Evolutionary conservation across 257 asterid species (phyloP).

Genomic region (Solanum corneliomulleri): DNA sequence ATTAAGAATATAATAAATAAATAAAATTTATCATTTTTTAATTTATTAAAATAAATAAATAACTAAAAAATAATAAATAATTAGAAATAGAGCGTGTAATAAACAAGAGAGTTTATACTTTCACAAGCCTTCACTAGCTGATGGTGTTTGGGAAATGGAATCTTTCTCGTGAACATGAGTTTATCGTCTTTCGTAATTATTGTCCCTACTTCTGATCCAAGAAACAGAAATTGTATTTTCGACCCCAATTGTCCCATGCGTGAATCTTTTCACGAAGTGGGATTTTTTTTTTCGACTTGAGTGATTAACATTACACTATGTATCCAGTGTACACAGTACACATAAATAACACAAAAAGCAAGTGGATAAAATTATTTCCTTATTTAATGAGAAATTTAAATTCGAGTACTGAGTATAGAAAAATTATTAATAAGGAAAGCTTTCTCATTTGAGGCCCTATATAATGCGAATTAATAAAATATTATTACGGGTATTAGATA

Average conservation of each 20-base stretch:
- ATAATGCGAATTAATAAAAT: not conserved
- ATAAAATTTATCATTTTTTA: too few relatives aligned
- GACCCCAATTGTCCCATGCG: not conserved
- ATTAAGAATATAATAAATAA: too few relatives aligned
- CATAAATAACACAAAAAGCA: too few relatives aligned
- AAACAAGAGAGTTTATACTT: not conserved
- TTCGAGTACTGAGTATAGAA: too few relatives aligned
- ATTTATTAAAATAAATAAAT: too few relatives aligned
- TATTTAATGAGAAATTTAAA: too few relatives aligned
- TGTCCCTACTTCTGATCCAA: not conserved
- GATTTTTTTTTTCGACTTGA: not conserved
- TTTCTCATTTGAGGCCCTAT: not conserved
- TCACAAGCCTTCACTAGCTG: not conserved
- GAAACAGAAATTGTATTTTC: not conserved
- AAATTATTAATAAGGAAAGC: not conserved
- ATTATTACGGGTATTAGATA: not conserved
- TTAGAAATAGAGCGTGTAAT: accelerated
- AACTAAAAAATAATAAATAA: too few relatives aligned
- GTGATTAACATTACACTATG: not conserved
- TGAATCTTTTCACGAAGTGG: not conserved
- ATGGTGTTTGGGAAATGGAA: not conserved
- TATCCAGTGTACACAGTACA: not conserved
- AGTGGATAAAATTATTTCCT: not conserved
- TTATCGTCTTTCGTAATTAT: not conserved
- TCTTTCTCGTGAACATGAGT: not conserved